Conservation (phyloP, 331 rosid species). For the Malus hybrid region DNA sequence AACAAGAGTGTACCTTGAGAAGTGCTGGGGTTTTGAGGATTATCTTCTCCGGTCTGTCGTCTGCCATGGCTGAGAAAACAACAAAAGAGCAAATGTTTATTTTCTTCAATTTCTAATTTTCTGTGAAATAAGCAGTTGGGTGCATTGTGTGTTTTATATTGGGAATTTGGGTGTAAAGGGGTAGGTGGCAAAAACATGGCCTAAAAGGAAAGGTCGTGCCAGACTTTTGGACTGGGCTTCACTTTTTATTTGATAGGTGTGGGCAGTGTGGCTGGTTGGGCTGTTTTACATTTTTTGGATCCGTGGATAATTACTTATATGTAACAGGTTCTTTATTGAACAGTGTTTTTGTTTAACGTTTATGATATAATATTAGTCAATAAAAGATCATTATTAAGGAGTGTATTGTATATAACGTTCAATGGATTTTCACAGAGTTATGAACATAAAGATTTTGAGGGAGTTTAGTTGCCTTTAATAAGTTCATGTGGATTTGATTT, state of each 20-base stretch:
- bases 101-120: neutral
- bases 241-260: neutral
- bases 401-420: too few species aligned
- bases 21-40: constrained; percentile 33
- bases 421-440: too few species aligned
- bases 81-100: neutral
- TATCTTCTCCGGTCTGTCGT: neutral
- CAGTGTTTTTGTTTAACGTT: too few species aligned
- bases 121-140: neutral
- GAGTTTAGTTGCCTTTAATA: too few species aligned
- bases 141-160: neutral
- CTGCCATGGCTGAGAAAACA: neutral
- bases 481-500: too few species aligned
- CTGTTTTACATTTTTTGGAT: neutral
- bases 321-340: too few species aligned
- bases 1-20: constrained; percentile 12
- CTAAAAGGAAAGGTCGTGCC: neutral
- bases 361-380: too few species aligned
- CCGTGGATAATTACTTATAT: too few species aligned
- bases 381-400: too few species aligned
- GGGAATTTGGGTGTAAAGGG: neutral
- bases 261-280: neutral
- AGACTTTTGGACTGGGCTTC: neutral
- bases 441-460: too few species aligned
- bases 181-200: too few species aligned